Conservation (phyloP, 2,329 filamentous ascomycete genomes). For the Diaporthe sp. region DNA sequence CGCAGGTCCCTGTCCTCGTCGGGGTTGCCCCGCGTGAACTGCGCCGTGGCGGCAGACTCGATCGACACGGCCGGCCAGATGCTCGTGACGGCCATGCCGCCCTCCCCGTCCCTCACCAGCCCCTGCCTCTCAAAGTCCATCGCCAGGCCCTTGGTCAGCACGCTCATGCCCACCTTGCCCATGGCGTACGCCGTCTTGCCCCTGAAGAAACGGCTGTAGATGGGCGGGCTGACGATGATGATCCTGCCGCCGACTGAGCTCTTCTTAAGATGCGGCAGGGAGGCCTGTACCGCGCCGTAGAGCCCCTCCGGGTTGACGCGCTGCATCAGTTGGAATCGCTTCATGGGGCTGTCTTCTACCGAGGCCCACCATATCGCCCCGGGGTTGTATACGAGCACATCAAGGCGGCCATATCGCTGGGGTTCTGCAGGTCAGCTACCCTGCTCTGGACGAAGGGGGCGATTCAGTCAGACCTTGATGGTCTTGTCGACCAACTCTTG, state of each 20-base stretch:
- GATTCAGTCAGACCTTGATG: slow-evolving; percentile 54
- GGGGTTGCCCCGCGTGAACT: slow-evolving; percentile 60
- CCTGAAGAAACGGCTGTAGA: slow-evolving; percentile 87
- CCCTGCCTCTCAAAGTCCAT: slow-evolving; percentile 84
- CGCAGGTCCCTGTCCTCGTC: slow-evolving; percentile 71
- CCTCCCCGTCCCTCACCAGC: slow-evolving; percentile 55
- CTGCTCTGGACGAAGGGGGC: not conserved
- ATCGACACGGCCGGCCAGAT: slow-evolving; percentile 86
- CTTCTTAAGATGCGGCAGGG: slow-evolving; percentile 73
- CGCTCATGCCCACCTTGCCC: slow-evolving; percentile 85
- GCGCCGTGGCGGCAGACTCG: slow-evolving; percentile 79
- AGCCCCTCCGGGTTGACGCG: slow-evolving; percentile 81
- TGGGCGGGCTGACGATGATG: slow-evolving; percentile 85
- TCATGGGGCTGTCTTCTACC: slow-evolving; percentile 79
- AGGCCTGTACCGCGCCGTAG: slow-evolving; percentile 78
- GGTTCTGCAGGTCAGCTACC: not conserved
- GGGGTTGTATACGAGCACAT: slow-evolving; percentile 85
- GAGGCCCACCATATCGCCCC: slow-evolving; percentile 89
- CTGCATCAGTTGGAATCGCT: slow-evolving; percentile 85
- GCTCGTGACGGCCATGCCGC: slow-evolving; percentile 80
- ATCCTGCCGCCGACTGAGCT: slow-evolving; percentile 71
- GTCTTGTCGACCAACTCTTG: slow-evolving; percentile 71
- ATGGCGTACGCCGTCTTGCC: slow-evolving; percentile 89
- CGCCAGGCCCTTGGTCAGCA: slow-evolving; percentile 83
- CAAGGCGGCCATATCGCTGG: slow-evolving; percentile 72